Evolutionary conservation across 495 filamentous ascomycete species (phyloP).

Genomic region (Sordaria brevicollis): DNA sequence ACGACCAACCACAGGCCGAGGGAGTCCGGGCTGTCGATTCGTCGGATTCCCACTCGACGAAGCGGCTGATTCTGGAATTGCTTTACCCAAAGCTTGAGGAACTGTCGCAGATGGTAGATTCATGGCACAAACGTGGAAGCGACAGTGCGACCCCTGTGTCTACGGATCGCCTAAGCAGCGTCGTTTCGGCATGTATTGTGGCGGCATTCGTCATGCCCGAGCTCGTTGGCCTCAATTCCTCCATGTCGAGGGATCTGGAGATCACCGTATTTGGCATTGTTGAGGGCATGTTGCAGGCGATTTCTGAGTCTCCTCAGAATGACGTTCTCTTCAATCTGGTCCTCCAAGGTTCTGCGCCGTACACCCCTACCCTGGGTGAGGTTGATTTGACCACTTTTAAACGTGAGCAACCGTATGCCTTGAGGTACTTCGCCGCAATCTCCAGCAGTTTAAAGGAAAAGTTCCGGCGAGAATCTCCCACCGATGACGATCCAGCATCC

Average conservation of each 20-base stretch:
- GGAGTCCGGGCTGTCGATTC: constrained; percentile 17
- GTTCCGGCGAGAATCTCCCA: constrained; percentile 12
- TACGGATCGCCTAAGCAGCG: constrained; percentile 34
- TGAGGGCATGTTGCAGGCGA: constrained; percentile 22
- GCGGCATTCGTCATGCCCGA: constrained; percentile 33
- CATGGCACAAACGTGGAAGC: constrained; percentile 32
- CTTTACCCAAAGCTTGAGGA: constrained; percentile 37
- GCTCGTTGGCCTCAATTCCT: constrained; percentile 27
- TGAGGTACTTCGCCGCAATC: constrained; percentile 30
- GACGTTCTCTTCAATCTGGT: constrained; percentile 27
- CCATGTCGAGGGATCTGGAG: constrained; percentile 32
- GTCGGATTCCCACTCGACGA: constrained; percentile 29
- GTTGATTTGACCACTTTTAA: constrained; percentile 19
- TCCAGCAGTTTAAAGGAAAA: constrained; percentile 38
- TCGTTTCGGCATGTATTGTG: constrained; percentile 33
- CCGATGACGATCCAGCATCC: constrained; percentile 32
- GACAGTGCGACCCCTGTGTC: constrained; percentile 32
- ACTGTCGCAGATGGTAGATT: constrained; percentile 24
- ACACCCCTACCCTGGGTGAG: constrained; percentile 25
- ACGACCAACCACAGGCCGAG: constrained; percentile 1
- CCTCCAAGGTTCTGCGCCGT: constrained; percentile 23
- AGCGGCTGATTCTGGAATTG: constrained; percentile 38
- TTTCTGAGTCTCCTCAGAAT: constrained; percentile 22
- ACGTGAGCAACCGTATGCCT: constrained; percentile 21
- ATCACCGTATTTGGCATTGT: constrained; percentile 20